Evolutionary conservation across 768 basidiomycete genomes (phyloP).

Genomic region (Gelatoporia subvermispora): DNA sequence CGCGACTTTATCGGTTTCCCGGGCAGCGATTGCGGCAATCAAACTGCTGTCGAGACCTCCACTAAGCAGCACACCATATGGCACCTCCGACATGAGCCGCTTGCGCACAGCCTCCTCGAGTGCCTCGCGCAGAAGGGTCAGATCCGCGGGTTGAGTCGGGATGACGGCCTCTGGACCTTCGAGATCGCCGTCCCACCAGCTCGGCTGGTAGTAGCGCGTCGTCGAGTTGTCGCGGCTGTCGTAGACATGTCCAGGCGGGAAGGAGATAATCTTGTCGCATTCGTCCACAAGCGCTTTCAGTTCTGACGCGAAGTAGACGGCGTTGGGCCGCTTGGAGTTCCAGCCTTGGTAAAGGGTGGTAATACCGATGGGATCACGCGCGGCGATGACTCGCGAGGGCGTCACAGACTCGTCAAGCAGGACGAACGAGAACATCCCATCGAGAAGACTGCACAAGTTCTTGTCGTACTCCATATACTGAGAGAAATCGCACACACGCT

Average conservation of each 20-base stretch:
- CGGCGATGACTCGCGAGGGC: constrained; percentile 89
- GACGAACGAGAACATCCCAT: constrained; percentile 99
- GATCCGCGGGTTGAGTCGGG: constrained; percentile 59
- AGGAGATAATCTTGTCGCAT: constrained; percentile 91
- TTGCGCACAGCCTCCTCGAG: constrained; percentile 92
- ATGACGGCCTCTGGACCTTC: constrained; percentile 50
- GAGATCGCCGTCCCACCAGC: constrained; percentile 85
- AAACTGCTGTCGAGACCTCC: constrained; percentile 95
- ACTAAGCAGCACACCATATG: constrained; percentile 92
- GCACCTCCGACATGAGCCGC: constrained; percentile 96
- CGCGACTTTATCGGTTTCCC: constrained; percentile 91
- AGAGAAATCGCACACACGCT: not conserved
- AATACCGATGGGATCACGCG: constrained; percentile 95
- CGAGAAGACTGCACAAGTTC: constrained; percentile 72
- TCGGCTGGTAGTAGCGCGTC: constrained; percentile 79
- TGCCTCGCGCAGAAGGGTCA: constrained; percentile 67
- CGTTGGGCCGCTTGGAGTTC: constrained; percentile 76
- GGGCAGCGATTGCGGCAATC: constrained; percentile 90
- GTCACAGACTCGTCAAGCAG: constrained; percentile 89
- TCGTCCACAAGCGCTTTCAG: constrained; percentile 88
- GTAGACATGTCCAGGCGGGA: constrained; percentile 96
- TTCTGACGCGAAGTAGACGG: constrained; percentile 91
- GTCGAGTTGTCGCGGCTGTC: constrained; percentile 80
- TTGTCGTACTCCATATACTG: constrained; percentile 85
- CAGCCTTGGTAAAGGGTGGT: constrained; percentile 99